Conservation (phyloP, 495 filamentous ascomycete species). For the Penicillium turbatum region DNA sequence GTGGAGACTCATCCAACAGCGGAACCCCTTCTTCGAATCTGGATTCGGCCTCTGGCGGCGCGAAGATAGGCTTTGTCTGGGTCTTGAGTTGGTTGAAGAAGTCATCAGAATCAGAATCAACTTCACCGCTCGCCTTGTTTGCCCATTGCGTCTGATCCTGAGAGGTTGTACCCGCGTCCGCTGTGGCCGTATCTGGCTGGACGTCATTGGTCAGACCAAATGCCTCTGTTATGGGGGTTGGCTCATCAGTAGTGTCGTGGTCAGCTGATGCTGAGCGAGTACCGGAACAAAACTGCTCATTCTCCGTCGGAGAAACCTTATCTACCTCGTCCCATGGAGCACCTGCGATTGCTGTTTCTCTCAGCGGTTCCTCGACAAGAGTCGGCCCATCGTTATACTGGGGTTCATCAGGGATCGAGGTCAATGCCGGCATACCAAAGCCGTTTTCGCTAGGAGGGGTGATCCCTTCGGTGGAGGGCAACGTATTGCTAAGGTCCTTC, state of each 20-base stretch:
- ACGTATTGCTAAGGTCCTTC: background rate
- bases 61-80: slow-evolving; percentile 45
- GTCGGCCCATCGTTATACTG: background rate
- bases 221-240: background rate
- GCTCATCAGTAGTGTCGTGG: background rate
- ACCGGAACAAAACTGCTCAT: background rate
- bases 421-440: background rate
- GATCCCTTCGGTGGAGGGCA: background rate
- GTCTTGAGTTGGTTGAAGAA: slow-evolving; percentile 49
- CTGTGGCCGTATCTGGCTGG: background rate
- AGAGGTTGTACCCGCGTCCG: slow-evolving; percentile 13
- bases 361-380: background rate
- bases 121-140: slow-evolving; percentile 24
- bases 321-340: background rate
- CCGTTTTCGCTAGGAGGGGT: background rate
- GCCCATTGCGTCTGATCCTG: slow-evolving; percentile 30
- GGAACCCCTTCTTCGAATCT: slow-evolving; percentile 48
- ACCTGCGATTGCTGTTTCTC: background rate
- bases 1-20: slow-evolving; percentile 31
- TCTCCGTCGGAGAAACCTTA: background rate
- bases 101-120: slow-evolving; percentile 42
- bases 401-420: background rate
- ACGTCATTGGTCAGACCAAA: background rate
- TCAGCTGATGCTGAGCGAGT: background rate
- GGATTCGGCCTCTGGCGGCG: slow-evolving; percentile 42